These are phyloP conservation scores for Fusarium poae DNA, from an alignment of 2,329 filamentous ascomycete species.

Conservation along the genomic window DNA sequence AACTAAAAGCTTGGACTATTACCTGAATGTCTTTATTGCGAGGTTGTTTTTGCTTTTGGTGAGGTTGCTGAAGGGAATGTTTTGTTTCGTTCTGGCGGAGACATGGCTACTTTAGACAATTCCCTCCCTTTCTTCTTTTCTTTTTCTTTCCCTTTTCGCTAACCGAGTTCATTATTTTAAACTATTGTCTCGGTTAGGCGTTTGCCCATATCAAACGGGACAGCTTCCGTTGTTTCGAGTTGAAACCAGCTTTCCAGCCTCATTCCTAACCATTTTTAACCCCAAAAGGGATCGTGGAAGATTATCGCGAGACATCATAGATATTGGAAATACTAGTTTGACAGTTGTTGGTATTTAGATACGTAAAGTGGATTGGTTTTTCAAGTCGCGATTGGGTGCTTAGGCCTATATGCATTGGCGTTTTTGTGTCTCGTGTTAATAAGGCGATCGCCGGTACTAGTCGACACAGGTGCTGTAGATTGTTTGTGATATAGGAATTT, in stretches of 20 bases:
- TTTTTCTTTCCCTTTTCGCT: background rate
- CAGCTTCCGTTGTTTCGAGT: conserved; percentile 22
- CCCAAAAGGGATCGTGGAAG: conserved; percentile 9
- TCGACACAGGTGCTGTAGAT: conserved; percentile 14
- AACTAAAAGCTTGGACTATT: conserved; percentile 29
- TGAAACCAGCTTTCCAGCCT: conserved; percentile 29
- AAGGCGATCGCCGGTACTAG: conserved; percentile 17
- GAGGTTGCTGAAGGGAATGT: conserved; percentile 24
- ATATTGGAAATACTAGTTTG: background rate
- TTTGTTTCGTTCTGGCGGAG: conserved; percentile 36
- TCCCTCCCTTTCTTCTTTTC: conserved; percentile 23
- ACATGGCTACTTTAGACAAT: conserved; percentile 31
- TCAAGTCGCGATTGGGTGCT: conserved; percentile 29
- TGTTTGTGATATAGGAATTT: conserved; percentile 24
- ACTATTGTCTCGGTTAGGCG: conserved; percentile 23
- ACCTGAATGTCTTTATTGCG: conserved; percentile 7
- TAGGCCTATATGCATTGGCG: conserved; percentile 16
- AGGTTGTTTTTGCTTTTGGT: conserved; percentile 28
- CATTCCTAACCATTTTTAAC: background rate
- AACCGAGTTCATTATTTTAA: background rate
- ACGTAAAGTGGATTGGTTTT: conserved; percentile 8
- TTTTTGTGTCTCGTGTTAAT: conserved; percentile 26
- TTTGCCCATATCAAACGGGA: conserved; percentile 17
- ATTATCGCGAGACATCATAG: conserved; percentile 1
- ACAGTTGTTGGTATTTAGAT: conserved; percentile 2